These are phyloP conservation scores for Colletotrichum eleusines DNA, from an alignment of 2,329 filamentous ascomycete genomes.

Conservation along the genomic window DNA sequence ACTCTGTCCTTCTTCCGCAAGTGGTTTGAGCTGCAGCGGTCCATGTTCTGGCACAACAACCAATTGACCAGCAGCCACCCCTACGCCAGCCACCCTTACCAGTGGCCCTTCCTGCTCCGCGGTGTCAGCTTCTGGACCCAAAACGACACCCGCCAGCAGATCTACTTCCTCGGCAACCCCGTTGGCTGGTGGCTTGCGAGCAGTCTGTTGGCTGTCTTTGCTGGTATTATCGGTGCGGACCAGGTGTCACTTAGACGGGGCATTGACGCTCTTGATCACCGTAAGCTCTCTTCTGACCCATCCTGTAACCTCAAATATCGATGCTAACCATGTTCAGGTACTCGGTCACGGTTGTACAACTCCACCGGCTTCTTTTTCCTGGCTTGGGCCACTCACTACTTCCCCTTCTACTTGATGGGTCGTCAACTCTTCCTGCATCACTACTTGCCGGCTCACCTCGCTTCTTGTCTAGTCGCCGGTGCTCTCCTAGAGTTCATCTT, in stretches of 20 bases:
- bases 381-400: constrained; percentile 96
- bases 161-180: constrained; percentile 98
- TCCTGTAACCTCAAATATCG: background rate
- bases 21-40: constrained; percentile 95
- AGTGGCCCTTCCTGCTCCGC: constrained; percentile 97
- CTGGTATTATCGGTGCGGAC: constrained; percentile 90
- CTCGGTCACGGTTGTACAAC: constrained; percentile 95
- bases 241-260: constrained; percentile 94
- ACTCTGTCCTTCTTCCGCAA: constrained; percentile 89
- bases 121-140: constrained; percentile 99
- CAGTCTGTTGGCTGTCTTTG: constrained; percentile 91
- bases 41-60: constrained; percentile 99
- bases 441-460: constrained; percentile 94
- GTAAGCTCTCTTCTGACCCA: constrained; percentile 68
- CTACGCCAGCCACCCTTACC: constrained; percentile 93
- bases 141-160: constrained; percentile 93
- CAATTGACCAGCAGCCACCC: constrained; percentile 97
- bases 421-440: constrained; percentile 98
- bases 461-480: constrained; percentile 89
- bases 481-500: constrained; percentile 96
- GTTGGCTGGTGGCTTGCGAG: constrained; percentile 97
- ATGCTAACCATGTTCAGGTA: constrained; percentile 67
- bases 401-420: constrained; percentile 98
- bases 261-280: constrained; percentile 90
- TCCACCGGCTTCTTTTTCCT: constrained; percentile 99